Evolutionary conservation across 2,329 filamentous ascomycete species (phyloP).

Genomic region (Biscogniauxia mediterranea): DNA sequence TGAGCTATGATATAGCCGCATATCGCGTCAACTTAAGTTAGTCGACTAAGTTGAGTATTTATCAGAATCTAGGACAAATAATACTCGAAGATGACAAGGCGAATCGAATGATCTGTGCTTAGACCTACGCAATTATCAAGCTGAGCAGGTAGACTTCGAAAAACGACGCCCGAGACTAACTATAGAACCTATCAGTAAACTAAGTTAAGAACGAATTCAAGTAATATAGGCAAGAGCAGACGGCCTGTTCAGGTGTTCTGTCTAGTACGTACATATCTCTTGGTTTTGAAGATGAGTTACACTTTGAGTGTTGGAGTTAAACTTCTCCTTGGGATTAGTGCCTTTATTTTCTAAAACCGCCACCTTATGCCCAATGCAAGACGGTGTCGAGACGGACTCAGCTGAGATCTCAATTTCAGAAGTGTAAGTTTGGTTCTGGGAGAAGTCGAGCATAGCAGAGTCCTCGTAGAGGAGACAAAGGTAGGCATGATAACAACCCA

Average conservation of each 20-base stretch:
- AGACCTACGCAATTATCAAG: too few species aligned
- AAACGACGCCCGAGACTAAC: too few species aligned
- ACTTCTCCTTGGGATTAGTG: background rate
- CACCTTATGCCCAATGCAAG: background rate
- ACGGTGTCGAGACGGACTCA: too few species aligned
- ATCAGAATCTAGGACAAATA: background rate
- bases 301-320: background rate
- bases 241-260: background rate
- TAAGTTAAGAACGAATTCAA: background rate
- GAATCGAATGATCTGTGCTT: too few species aligned
- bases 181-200: background rate
- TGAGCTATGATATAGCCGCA: background rate
- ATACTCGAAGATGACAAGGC: too few species aligned
- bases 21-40: background rate
- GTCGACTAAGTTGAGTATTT: background rate
- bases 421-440: background rate
- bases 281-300: background rate
- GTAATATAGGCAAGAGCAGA: background rate
- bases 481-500: background rate
- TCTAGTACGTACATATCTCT: background rate
- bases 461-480: background rate
- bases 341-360: background rate
- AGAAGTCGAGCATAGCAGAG: background rate
- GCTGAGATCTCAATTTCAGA: too few species aligned
- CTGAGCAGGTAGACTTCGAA: too few species aligned